Conservation (phyloP, 2,329 filamentous ascomycete genomes). For the Emergomyces africanus region DNA sequence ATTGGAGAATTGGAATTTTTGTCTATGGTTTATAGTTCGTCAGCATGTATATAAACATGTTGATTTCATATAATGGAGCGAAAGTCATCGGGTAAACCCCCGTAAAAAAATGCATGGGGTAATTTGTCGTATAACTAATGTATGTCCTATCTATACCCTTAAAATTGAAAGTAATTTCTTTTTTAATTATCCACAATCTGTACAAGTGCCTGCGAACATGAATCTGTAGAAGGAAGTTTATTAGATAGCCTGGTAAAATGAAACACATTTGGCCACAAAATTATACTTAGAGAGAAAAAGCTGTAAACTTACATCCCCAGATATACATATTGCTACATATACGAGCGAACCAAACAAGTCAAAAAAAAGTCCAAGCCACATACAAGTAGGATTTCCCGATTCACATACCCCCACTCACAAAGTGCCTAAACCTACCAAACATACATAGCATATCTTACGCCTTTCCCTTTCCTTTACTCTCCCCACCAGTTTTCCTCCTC, state of each 20-base stretch:
- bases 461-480: conserved; percentile 28
- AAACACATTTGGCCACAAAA: no score
- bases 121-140: neutral
- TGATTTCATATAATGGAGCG: neutral
- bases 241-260: no score
- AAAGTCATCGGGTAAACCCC: no score
- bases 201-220: no score
- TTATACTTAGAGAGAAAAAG: neutral
- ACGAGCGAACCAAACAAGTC: neutral
- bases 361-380: neutral
- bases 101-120: neutral
- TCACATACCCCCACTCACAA: neutral
- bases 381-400: neutral
- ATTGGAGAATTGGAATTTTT: neutral
- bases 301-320: neutral
- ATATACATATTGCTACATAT: neutral
- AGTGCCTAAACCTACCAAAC: neutral
- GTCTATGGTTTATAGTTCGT: neutral
- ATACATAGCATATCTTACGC: conserved; percentile 2
- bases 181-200: no score
- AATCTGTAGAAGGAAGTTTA: no score
- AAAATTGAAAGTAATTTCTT: no score
- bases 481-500: conserved; percentile 44
- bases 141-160: no score
- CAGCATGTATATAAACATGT: no score